Evolutionary conservation across 164 flowering plant genomes (phyloP), one percentile per base, ranked within the genome.

Genomic region (Stephania cephalantha): DNA sequence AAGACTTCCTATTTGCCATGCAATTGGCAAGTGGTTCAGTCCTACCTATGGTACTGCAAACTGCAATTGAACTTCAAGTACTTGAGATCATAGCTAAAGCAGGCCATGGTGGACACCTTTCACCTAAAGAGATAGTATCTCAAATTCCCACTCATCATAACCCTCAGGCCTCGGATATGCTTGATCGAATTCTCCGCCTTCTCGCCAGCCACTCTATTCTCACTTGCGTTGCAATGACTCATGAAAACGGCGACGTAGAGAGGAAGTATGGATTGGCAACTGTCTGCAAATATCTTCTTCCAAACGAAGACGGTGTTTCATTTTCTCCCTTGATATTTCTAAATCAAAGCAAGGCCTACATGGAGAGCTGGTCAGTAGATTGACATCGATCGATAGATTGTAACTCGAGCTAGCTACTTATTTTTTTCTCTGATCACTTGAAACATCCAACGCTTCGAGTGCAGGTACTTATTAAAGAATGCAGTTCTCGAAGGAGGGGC

Each of bases 401-500:
- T 35, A 35, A 35, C 42, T 35, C 4, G 4, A 0, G 4, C 42
- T 0, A 35, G 25, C 0, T 25, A 25, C 25, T 25, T 25, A 35
- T 35, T 35, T 35, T 35, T 35, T 35, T 35, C 25, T 35, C 42
- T 35, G 42, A 35, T 35, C 42, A 35, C 42, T 35, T 35, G 1
- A 35, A 35, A 35, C 3, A n/a, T 35, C 1, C 42, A 2, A 35
- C 42, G 1, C 42, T 35, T 35, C 4, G 42, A 35, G 15, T 78
- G 45, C 69, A 90, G 95, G 95, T 87, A 88, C 83, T 77, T 90
- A 68, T 80, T 93, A 85, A 94, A 91, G 80, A 97, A 92, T 75
- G 94, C 96, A 29, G 88, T 91, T 46, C 86, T 94, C 1, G 92
- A 91, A 4, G 97, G 98, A 42, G 96, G 96, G 1, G 84, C 89